phyloP scores from a whole-genome alignment of 108 stramenopile genomes.

The Cyclostephanos tholiformis region DNA sequence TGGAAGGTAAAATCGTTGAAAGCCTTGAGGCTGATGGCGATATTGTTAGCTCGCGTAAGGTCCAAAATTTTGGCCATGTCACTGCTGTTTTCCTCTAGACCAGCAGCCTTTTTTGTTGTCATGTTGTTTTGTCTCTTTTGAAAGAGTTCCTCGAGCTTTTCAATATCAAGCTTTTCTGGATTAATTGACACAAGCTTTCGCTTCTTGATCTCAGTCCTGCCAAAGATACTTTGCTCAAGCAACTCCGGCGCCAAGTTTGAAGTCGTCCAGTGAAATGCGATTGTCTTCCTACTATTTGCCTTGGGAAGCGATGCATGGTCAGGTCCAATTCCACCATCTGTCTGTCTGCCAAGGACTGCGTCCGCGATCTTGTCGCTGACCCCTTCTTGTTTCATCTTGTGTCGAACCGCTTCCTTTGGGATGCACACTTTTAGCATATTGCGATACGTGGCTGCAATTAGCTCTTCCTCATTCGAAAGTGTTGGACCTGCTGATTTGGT shows the following conservation, averaged over 20 bases:
- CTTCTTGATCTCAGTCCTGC: conserved; percentile 52
- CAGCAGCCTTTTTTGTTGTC: conserved; percentile 36
- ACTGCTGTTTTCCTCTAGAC: conserved; percentile 42
- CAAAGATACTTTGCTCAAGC: conserved; percentile 63
- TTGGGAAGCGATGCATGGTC: conserved; percentile 17
- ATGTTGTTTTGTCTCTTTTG: conserved; percentile 61
- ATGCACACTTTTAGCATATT: conserved; percentile 72
- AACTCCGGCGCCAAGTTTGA: conserved; percentile 55
- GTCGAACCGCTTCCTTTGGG: conserved; percentile 70
- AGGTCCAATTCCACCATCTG: not conserved
- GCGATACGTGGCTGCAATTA: conserved; percentile 60
- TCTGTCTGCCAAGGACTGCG: conserved; percentile 68
- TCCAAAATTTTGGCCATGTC: conserved; percentile 81
- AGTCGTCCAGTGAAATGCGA: conserved; percentile 81
- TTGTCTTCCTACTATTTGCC: conserved; percentile 50
- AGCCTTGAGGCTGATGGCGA: conserved; percentile 84
- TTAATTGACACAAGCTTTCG: conserved; percentile 42
- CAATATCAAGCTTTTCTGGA: conserved; percentile 60
- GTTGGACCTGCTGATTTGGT: conserved; percentile 21
- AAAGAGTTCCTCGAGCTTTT: conserved; percentile 78
- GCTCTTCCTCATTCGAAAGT: conserved; percentile 63
- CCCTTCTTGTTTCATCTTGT: conserved; percentile 78
- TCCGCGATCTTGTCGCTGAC: conserved; percentile 69
- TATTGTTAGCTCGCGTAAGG: conserved; percentile 77
- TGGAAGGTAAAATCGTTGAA: conserved; percentile 78